phyloP scores from a whole-genome alignment of 2,329 filamentous ascomycete genomes.

The Xylariaceae sp. region DNA sequence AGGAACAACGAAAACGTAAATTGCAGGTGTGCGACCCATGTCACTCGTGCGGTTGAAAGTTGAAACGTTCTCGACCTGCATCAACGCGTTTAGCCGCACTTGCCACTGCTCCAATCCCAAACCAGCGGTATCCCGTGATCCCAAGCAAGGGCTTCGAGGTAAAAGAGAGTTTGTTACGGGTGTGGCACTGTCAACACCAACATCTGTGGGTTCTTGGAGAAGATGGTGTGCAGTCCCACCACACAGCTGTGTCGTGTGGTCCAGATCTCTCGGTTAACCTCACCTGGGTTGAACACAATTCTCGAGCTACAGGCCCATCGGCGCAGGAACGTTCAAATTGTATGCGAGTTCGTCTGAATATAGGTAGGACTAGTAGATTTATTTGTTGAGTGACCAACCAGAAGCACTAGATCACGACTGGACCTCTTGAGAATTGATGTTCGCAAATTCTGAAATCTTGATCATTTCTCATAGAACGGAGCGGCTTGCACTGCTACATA shows the following conservation, averaged over 20 bases:
- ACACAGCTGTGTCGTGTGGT: conserved; percentile 6
- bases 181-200: not conserved
- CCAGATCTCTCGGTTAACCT: conserved; percentile 17
- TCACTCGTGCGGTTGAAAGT: not conserved
- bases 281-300: not conserved
- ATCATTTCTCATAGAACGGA: not conserved
- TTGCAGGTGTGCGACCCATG: not conserved
- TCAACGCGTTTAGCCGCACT: not conserved
- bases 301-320: not conserved
- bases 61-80: not conserved
- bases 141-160: not conserved
- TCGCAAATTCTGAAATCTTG: not conserved
- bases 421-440: too few relatives aligned
- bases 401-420: not conserved
- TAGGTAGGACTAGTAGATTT: not conserved
- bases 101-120: not conserved
- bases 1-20: not conserved
- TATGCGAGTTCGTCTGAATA: not conserved
- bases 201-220: not conserved
- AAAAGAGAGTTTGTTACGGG: not conserved
- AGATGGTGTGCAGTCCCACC: conserved; percentile 17
- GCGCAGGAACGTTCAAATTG: conserved; percentile 7
- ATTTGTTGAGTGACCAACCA: not conserved
- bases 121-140: not conserved
- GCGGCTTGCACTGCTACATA: too few relatives aligned